These are phyloP conservation scores for Schizosaccharomyces pombe DNA, from an alignment of 805 yeast genomes.

Conservation along the genomic window DNA sequence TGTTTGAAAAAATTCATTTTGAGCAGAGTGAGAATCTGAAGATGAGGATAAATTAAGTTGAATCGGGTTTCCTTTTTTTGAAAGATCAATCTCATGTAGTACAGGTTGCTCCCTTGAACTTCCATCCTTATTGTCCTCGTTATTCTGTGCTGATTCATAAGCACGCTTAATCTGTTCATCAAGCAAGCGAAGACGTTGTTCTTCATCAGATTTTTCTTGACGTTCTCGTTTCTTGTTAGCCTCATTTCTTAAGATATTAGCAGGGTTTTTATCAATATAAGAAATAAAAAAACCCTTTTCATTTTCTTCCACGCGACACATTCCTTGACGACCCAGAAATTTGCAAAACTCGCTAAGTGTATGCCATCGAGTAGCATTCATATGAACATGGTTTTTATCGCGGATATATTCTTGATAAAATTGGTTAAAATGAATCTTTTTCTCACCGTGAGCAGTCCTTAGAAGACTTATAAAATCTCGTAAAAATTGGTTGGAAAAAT, in stretches of 20 bases:
- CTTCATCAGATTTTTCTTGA: conserved; percentile 24
- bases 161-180: conserved; percentile 32
- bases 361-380: conserved; percentile 70
- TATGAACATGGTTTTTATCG: conserved; percentile 64
- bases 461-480: conserved; percentile 40
- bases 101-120: neutral
- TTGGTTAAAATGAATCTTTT: conserved; percentile 52
- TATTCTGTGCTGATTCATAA: conserved; percentile 4
- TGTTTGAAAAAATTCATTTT: no score
- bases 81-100: neutral
- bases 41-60: neutral
- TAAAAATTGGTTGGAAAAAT: conserved; percentile 37
- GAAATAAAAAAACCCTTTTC: conserved; percentile 23
- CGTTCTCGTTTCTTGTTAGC: conserved; percentile 18
- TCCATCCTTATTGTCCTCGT: neutral
- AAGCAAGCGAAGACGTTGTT: conserved; percentile 21
- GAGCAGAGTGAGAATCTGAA: neutral
- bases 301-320: conserved; percentile 25
- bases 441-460: conserved; percentile 55
- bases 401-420: conserved; percentile 77
- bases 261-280: conserved; percentile 33
- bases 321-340: conserved; percentile 32
- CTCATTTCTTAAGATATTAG: conserved; percentile 22
- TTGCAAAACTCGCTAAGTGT: conserved; percentile 45
- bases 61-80: neutral